Base-by-base conservation (phyloP, 2,329 filamentous ascomycete species). In the Alternaria brassicicola region DNA sequence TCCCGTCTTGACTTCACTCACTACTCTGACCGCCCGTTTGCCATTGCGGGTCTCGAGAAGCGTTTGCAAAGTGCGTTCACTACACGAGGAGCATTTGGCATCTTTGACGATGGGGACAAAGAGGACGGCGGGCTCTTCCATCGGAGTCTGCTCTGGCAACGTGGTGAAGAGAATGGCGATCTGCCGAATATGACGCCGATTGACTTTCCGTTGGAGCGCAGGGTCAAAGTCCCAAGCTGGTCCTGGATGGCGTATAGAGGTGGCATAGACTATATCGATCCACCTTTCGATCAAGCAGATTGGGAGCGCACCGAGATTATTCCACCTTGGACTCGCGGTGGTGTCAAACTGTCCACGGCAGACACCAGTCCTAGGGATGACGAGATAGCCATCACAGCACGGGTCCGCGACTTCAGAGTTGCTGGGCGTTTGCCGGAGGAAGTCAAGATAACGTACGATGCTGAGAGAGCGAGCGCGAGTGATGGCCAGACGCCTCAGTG, bases 41-140 rank as follows among this genome's bases (percentile, higher is more conserved):
- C 75, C 0, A 74, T 79, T 0, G 61, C 57, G 1, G 77, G 75
- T 0, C 63, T 79, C 0, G 67, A 78, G 39, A 67, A 67, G 8
- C 65, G 73, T 0, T 55, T 79, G 1, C 47, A 69, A 1, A 21
- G 21, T 0, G 62, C 63, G 0, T 64, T 78, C 4, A 33, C 55
- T 0, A 65, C 67, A 0, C 52, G 45, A 4, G 77, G 74, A 2
- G 71, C 65, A 0, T 76, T 64, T 36, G 77, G 78, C 0, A 51
- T 79, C 2, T 76, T 79, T 28, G 67, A 76, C 21, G 57, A 61
- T 23, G 55, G 55, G 1, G 54, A 57, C 2, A 28, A 45, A 2
- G 13, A 36, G 2, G 64, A 68, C 2, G 28, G 26, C 26, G 52
- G 59, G 3, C 55, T 66, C 6, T 61, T 77, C 3, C 64, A 58